A percentile compares a stretch with the other conserved stretches of the same genome.
These are phyloP conservation scores for Eucalyptus cloeziana DNA, from an alignment of 345 rosid genomes.

Conservation along the genomic window DNA sequence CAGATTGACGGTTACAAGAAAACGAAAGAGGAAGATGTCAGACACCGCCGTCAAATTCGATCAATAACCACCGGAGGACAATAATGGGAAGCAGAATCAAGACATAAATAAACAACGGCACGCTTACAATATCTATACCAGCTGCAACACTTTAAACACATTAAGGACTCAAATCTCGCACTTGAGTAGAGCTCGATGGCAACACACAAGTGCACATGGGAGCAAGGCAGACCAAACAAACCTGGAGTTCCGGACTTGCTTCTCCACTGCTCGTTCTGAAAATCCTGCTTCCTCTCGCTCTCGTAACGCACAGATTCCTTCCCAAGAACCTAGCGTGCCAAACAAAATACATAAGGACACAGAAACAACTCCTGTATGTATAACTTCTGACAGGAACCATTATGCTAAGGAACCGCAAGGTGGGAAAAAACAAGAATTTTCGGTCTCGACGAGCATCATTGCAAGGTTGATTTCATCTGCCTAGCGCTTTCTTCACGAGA, in stretches of 20 bases:
- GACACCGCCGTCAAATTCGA: not conserved
- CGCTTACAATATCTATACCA: not conserved
- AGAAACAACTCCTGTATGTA: not conserved
- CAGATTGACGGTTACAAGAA: not conserved
- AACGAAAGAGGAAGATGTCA: not conserved
- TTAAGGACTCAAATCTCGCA: not conserved
- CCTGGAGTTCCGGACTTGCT: slow-evolving; percentile 17
- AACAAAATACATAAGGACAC: not conserved
- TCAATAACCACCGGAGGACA: not conserved
- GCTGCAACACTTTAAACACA: not conserved
- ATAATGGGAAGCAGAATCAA: not conserved
- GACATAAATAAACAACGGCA: not conserved
- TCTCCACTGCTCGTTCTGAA: slow-evolving; percentile 21
- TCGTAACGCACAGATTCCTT: slow-evolving; percentile 33
- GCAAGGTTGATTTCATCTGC: not conserved
- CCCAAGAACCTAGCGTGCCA: slow-evolving; percentile 29
- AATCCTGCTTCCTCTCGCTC: slow-evolving; percentile 20
- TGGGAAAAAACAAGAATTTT: not conserved
- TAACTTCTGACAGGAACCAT: not conserved
- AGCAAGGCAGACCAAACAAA: slow-evolving; percentile 4
- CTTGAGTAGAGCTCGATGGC: not conserved
- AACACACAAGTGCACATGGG: not conserved
- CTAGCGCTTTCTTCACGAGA: not conserved
- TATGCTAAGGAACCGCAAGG: not conserved
- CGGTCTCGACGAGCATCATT: not conserved